Conservation (phyloP, 768 basidiomycete species). For the Termitomyces bulborhizus region DNA sequence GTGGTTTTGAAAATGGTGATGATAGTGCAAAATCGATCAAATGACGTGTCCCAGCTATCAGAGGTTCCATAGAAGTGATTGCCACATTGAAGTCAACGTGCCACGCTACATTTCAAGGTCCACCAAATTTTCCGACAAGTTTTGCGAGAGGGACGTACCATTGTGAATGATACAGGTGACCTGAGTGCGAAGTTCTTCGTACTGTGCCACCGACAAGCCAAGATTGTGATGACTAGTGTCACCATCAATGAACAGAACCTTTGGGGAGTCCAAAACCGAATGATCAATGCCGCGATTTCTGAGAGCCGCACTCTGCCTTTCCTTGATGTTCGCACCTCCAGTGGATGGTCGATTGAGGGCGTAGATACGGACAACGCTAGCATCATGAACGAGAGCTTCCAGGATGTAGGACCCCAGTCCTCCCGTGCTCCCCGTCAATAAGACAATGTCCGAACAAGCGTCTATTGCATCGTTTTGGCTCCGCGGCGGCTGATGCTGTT, state of each 20-base stretch:
- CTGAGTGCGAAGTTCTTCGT: neutral
- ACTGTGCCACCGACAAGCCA: neutral
- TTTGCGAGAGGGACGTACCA: neutral
- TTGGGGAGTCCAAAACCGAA: neutral
- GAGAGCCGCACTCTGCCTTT: neutral
- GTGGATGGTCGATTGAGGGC: neutral
- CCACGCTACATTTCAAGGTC: neutral
- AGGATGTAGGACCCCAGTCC: neutral
- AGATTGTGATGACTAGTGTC: neutral
- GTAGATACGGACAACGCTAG: neutral
- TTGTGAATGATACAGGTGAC: neutral
- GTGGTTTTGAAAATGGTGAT: neutral
- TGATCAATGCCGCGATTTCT: neutral
- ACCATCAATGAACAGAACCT: neutral
- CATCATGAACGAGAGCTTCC: neutral
- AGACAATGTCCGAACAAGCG: neutral
- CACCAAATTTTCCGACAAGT: neutral
- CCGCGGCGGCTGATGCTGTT: neutral
- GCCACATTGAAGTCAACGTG: neutral
- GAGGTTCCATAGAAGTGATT: neutral
- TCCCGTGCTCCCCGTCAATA: neutral
- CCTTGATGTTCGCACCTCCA: neutral
- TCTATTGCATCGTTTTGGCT: neutral
- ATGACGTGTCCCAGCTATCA: neutral
- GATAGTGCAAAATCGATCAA: neutral